Conservation (phyloP, 352 stramenopile genomes). For the Globisporangium nunn region DNA sequence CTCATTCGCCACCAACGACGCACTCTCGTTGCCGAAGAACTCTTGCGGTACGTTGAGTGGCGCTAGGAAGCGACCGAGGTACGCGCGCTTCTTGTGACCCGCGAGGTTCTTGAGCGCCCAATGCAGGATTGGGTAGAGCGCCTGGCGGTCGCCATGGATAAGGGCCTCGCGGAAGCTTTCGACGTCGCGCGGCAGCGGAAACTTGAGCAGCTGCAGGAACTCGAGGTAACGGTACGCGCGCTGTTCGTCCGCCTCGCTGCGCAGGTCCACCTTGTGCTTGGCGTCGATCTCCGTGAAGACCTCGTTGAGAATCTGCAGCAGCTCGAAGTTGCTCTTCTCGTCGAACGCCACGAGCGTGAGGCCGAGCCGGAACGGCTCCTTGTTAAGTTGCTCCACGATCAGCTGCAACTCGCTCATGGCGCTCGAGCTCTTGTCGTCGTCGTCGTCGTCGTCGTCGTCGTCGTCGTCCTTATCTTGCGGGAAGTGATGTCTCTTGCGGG, state of each 20-base stretch:
- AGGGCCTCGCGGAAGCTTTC: conserved; percentile 76
- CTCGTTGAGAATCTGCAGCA: conserved; percentile 92
- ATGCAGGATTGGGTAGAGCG: conserved; percentile 91
- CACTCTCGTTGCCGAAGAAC: conserved; percentile 84
- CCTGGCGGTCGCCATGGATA: conserved; percentile 70
- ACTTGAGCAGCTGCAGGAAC: conserved; percentile 93
- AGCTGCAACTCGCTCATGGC: conserved; percentile 88
- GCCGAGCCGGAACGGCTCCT: conserved; percentile 87
- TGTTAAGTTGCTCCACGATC: conserved; percentile 92
- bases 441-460: neutral
- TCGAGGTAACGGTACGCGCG: conserved; percentile 80
- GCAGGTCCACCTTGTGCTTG: conserved; percentile 81
- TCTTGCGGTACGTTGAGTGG: conserved; percentile 91
- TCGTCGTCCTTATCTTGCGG: too few relatives aligned
- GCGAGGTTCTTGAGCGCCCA: conserved; percentile 87
- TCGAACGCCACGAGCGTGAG: conserved; percentile 91
- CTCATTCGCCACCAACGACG: neutral
- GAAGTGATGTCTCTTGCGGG: too few relatives aligned
- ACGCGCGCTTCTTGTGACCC: conserved; percentile 90
- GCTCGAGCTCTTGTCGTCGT: neutral
- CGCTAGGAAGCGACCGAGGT: conserved; percentile 90
- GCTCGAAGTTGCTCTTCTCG: conserved; percentile 90
- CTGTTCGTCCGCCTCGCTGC: conserved; percentile 71
- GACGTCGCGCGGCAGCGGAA: conserved; percentile 67
- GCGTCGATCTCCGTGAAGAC: conserved; percentile 87